Base-by-base conservation (phyloP, 352 stramenopile species). In the Globisporangium nodosum region DNA sequence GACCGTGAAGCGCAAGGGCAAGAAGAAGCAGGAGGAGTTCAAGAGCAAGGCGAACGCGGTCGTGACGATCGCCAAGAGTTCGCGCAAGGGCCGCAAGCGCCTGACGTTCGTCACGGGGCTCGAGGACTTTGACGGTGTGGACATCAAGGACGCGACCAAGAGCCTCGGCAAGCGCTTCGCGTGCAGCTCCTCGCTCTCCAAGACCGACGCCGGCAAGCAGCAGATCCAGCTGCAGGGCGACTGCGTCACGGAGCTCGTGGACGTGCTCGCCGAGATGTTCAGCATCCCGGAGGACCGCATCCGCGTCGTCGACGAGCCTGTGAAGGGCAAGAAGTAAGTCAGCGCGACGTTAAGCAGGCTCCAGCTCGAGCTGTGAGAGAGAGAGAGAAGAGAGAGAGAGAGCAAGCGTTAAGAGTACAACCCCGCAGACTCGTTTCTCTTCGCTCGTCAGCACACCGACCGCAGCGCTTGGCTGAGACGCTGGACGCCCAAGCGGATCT, bases 221-320 rank as follows among this genome's bases (percentile, higher is more conserved):
- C 80, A 92, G 68, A 90, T 94, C 58, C 85, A 92, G 56, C 64
- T 92, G 40, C 85, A 92, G 58, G 85, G 85, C 57, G 85, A 94
- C 63, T 91, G 84, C 54, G 61, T 85, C 43, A 75, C 70, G 11
- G 85, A 94, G 60, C 67, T 94, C 54, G 56, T 87, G 52, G 77
- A 90, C 2, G 78, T 91, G 48, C 66, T 94, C 31, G 76, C 73
- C 18, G 83, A 91, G 60, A 81, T 90, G 70, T 94, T 89, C 54
- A 74, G 74, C 53, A 79, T 92, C 40, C 71, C 79, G 20, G 82
- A 92, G 50, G 74, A 88, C 53, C 73, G 87, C 61, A 87, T 94
- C 61, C 60, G 82, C 59, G 71, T 91, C 43, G 63, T 78, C 16
- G 85, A 94, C 46, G 82, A 92, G 63, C 72, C 74, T 3, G 46